Conservation (phyloP, 140 eudicot species). For the Cichorium intybus region DNA sequence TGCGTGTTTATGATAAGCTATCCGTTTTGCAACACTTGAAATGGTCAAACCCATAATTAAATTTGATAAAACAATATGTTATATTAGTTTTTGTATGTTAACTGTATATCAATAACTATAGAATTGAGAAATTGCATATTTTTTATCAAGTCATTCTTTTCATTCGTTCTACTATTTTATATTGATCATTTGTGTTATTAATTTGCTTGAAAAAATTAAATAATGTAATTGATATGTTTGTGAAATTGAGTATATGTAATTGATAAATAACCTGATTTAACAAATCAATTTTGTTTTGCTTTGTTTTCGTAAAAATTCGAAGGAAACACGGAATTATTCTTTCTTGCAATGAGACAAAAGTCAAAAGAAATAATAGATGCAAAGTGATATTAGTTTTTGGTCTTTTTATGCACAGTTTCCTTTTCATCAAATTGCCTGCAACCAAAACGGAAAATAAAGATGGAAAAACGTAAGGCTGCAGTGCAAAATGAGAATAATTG, state of each 20-base stretch:
- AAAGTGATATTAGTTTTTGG: not conserved
- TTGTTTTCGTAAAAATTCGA: not conserved
- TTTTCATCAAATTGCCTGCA: not conserved
- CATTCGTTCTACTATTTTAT: not conserved
- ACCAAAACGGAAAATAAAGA: not conserved
- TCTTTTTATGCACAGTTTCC: not conserved
- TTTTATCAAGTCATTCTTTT: too few relatives aligned
- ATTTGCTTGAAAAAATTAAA: too few relatives aligned
- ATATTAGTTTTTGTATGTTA: too few relatives aligned
- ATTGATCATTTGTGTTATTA: not conserved
- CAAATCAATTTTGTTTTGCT: not conserved
- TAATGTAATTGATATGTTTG: not conserved
- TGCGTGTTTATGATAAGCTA: too few relatives aligned
- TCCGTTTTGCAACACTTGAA: not conserved
- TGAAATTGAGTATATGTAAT: not conserved
- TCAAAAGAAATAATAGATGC: not conserved
- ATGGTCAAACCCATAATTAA: not conserved
- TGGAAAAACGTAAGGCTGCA: not conserved
- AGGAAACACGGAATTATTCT: not conserved
- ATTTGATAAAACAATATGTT: not conserved
- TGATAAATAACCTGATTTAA: not conserved
- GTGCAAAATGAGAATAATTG: slow-evolving; percentile 15
- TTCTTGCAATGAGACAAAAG: not conserved
- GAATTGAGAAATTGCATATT: too few relatives aligned
- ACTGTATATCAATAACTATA: too few relatives aligned